Evolutionary conservation across 2,329 filamentous ascomycete genomes (phyloP), one percentile per base, ranked within the genome.

Genomic region (Diplodia seriata): DNA sequence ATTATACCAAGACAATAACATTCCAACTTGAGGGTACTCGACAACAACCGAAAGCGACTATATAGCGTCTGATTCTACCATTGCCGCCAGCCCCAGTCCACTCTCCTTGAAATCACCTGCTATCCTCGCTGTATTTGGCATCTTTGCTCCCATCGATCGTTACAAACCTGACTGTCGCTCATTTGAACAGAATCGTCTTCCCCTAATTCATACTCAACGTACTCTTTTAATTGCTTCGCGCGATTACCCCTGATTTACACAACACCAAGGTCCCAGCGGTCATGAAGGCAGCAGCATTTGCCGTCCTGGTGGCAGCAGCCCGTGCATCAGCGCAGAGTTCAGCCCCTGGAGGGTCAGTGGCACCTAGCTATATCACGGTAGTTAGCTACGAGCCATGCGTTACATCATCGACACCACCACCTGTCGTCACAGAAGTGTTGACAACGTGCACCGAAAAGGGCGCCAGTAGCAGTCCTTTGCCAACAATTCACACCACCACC

Each of bases 391-490:
- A 56, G 15, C 23, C 23, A 33, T 68, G 66, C 50, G 61, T 55
- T 18, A 38, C 43, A 15, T 49, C 50, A 3, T 50, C 65, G 33
- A 29, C 47, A 23, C 56, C 53, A 14, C 55, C 50, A 18, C 55
- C 55, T 53, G 49, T 64, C 53, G 69, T 76, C 53, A 77, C 73
- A 0, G 72, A 76, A 33, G 76, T 76, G 9, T 70, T 77, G 49
- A 78, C 76, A 1, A 68, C 61, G 23, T 68, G 67, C 40, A 55
- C 65, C 15, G 54, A 57, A n/a, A 31, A 15, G 8, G 36, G 26
- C 18, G 9, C 36, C 29, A 56, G 47, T 14, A 61, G 40, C 26
- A 64, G 57, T 43, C 50, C 56, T 55, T 40, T 61, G 11, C 55
- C 57, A 14, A 68, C 47, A n/a, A 56, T 64, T 14, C 67, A 61